phyloP scores from a whole-genome alignment of 2,329 filamentous ascomycete genomes.

The Ascocoryne sarcoides region DNA sequence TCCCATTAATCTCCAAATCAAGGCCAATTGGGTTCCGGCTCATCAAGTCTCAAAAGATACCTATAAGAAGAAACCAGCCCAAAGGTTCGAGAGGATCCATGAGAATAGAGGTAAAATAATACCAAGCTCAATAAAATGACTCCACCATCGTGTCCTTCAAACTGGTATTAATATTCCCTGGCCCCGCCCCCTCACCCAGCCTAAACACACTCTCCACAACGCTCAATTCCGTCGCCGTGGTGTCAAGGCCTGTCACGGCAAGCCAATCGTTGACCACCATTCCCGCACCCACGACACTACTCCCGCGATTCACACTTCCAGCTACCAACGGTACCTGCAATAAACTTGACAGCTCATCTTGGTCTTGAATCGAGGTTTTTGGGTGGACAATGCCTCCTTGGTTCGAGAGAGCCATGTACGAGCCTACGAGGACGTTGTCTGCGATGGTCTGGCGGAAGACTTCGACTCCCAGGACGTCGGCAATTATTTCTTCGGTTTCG shows the following conservation, averaged over 20 bases:
- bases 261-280: constrained; percentile 99
- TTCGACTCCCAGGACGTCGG: constrained; percentile 83
- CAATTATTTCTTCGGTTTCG: constrained; percentile 97
- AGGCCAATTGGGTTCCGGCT: too few species aligned
- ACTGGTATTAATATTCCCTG: constrained; percentile 68
- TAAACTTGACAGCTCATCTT: constrained; percentile 90
- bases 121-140: constrained; percentile 86
- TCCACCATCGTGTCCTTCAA: constrained; percentile 99
- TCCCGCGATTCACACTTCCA: constrained; percentile 86
- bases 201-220: constrained; percentile 96
- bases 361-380: constrained; percentile 93
- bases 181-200: constrained; percentile 76
- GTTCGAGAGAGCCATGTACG: constrained; percentile 94
- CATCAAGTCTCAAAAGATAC: too few species aligned
- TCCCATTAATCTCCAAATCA: too few species aligned
- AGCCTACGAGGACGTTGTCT: constrained; percentile 92
- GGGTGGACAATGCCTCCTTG: constrained; percentile 95
- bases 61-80: too few species aligned
- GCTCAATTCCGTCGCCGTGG: constrained; percentile 93
- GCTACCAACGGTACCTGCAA: constrained; percentile 94
- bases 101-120: too few species aligned
- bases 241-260: constrained; percentile 86
- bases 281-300: constrained; percentile 87
- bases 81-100: too few species aligned
- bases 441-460: constrained; percentile 92